These are phyloP conservation scores for Themeda triandra DNA, from an alignment of 176 grass and related monocot species.

Conservation along the genomic window DNA sequence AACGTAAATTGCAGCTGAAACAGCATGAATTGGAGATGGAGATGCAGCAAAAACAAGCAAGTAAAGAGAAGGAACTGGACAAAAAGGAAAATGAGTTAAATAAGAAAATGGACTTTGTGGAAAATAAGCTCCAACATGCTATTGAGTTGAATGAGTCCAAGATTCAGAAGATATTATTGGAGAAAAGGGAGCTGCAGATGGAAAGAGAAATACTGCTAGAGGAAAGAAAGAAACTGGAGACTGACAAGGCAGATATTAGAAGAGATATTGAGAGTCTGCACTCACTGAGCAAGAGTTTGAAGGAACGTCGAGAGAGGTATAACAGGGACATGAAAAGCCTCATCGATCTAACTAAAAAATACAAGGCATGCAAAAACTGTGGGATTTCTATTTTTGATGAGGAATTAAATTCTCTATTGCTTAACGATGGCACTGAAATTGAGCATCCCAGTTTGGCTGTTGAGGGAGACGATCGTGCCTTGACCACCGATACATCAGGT, in stretches of 20 bases:
- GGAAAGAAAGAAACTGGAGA: slow-evolving; percentile 64
- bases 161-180: slow-evolving; percentile 62
- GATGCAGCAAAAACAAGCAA: slow-evolving; percentile 56
- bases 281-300: slow-evolving; percentile 57
- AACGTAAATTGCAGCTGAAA: slow-evolving; percentile 59
- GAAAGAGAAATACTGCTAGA: slow-evolving; percentile 54
- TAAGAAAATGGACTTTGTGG: slow-evolving; percentile 54
- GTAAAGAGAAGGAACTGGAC: slow-evolving; percentile 71
- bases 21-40: slow-evolving; percentile 81
- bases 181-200: slow-evolving; percentile 52
- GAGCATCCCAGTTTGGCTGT: slow-evolving; percentile 61
- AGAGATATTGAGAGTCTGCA: slow-evolving; percentile 79
- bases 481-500: slow-evolving; percentile 38
- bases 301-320: slow-evolving; percentile 62
- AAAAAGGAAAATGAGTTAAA: slow-evolving; percentile 60
- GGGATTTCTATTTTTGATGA: slow-evolving; percentile 57
- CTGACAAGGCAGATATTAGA: slow-evolving; percentile 70
- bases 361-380: slow-evolving; percentile 79
- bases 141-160: slow-evolving; percentile 61
- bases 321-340: slow-evolving; percentile 59
- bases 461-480: slow-evolving; percentile 29
- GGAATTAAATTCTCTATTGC: slow-evolving; percentile 50
- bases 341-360: slow-evolving; percentile 53
- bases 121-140: slow-evolving; percentile 61
- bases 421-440: slow-evolving; percentile 42